A percentile compares a stretch with the other conserved stretches of the same genome.
phyloP scores from a whole-genome alignment of 1,139 yeast genomes.

The Diutina neorugosa region DNA sequence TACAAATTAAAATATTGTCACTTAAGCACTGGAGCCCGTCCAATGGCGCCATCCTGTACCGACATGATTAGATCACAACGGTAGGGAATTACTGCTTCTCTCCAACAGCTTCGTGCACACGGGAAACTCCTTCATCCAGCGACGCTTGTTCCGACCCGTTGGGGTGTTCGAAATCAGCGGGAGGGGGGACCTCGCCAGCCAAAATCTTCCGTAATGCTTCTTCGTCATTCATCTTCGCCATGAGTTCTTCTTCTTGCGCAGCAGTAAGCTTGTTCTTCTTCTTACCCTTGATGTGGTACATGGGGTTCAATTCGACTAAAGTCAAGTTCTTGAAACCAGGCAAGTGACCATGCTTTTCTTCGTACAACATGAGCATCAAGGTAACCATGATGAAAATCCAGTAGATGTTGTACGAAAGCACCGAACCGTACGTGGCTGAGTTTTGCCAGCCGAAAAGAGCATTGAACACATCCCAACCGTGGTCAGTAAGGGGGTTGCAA shows the following conservation, averaged over 20 bases:
- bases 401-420: conserved; percentile 70
- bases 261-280: conserved; percentile 45
- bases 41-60: not conserved
- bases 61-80: not conserved
- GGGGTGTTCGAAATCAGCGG: not conserved
- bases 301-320: conserved; percentile 51
- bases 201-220: not conserved
- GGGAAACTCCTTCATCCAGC: not conserved
- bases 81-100: not conserved
- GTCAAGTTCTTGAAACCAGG: conserved; percentile 44
- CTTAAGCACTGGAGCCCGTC: not conserved
- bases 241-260: conserved; percentile 43
- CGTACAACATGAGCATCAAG: conserved; percentile 51
- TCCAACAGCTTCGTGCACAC: not conserved
- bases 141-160: not conserved
- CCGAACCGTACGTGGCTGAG: conserved; percentile 82
- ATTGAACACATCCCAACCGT: conserved; percentile 90
- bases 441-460: conserved; percentile 86
- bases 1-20: not conserved
- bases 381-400: conserved; percentile 55
- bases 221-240: conserved; percentile 24
- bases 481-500: conserved; percentile 79
- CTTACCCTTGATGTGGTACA: conserved; percentile 59
- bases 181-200: not conserved
- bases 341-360: conserved; percentile 56